These are phyloP conservation scores for Plicaturopsis crispa DNA, from an alignment of 768 basidiomycete genomes.

Conservation along the genomic window DNA sequence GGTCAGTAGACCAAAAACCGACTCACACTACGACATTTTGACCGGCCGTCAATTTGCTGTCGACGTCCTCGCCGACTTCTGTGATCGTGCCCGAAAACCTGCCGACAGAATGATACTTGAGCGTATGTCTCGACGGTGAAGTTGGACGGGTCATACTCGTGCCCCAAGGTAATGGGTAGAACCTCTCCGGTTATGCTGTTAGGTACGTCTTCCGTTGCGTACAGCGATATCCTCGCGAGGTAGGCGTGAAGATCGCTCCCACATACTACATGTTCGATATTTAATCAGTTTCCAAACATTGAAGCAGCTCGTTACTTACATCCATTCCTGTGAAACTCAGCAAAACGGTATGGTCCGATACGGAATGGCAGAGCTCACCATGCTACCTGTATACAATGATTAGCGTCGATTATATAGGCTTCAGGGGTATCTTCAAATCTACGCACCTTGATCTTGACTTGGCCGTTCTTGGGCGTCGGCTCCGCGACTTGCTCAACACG, in stretches of 20 bases:
- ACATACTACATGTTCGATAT: slow-evolving; percentile 23
- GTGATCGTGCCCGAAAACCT: too few species aligned
- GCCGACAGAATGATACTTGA: too few species aligned
- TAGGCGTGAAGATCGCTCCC: slow-evolving; percentile 43
- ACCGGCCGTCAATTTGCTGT: slow-evolving; percentile 24
- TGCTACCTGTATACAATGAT: background rate
- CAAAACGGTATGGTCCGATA: too few species aligned
- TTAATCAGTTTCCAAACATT: slow-evolving; percentile 1
- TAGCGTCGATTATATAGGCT: slow-evolving; percentile 4
- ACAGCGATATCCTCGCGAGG: slow-evolving; percentile 17
- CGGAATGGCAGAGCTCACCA: too few species aligned
- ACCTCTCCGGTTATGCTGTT: slow-evolving; percentile 30
- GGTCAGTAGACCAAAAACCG: background rate
- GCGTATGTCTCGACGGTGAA: too few species aligned
- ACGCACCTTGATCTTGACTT: slow-evolving; percentile 37
- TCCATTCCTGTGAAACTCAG: too few species aligned
- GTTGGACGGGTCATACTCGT: slow-evolving; percentile 26
- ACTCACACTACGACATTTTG: slow-evolving; percentile 22
- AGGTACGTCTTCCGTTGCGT: slow-evolving; percentile 23
- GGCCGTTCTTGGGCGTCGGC: slow-evolving; percentile 23
- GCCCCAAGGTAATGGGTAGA: slow-evolving; percentile 35
- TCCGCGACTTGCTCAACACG: slow-evolving; percentile 35
- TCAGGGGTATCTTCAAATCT: background rate
- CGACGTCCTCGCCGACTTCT: too few species aligned
- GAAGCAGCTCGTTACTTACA: too few species aligned